Evolutionary conservation across 257 asterid species (phyloP).

Genomic region (Mitragyna speciosa): DNA sequence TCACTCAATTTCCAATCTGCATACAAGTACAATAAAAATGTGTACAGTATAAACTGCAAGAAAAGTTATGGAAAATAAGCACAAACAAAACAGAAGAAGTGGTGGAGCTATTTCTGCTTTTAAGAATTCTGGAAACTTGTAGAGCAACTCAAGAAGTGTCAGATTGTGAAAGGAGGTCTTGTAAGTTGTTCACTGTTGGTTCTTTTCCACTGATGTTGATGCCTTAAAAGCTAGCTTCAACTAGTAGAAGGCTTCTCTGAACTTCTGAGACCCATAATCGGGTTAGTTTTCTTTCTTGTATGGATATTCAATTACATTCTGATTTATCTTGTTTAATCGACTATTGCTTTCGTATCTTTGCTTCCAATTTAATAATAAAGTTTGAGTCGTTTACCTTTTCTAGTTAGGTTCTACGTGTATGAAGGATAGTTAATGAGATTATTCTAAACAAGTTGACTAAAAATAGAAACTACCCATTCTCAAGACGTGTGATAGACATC

Average conservation of each 20-base stretch:
- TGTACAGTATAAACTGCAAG: conserved; percentile 18
- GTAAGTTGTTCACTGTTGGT: conserved; percentile 22
- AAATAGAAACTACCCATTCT: conserved; percentile 31
- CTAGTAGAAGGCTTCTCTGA: conserved; percentile 25
- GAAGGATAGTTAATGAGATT: conserved; percentile 40
- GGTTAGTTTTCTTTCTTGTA: conserved; percentile 17
- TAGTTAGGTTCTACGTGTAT: conserved; percentile 48
- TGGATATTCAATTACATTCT: conserved; percentile 17
- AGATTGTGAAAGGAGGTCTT: conserved; percentile 23
- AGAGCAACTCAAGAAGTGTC: conserved; percentile 22
- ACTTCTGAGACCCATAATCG: conserved; percentile 6
- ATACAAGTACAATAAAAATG: conserved; percentile 19
- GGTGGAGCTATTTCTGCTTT: not conserved
- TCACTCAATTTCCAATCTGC: conserved; percentile 52
- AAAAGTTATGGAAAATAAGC: not conserved
- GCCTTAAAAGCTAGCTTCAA: conserved; percentile 11
- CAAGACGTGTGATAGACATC: conserved; percentile 6
- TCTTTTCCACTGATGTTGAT: conserved; percentile 31
- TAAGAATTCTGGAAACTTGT: conserved; percentile 28
- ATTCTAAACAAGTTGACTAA: conserved; percentile 43
- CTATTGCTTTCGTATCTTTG: conserved; percentile 27
- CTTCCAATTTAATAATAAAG: conserved; percentile 22
- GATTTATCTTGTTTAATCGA: not conserved
- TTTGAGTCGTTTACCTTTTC: conserved; percentile 33
- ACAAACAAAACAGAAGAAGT: conserved; percentile 7